Conservation (phyloP, 2,329 filamentous ascomycete genomes). For the Hortaea sp. region DNA sequence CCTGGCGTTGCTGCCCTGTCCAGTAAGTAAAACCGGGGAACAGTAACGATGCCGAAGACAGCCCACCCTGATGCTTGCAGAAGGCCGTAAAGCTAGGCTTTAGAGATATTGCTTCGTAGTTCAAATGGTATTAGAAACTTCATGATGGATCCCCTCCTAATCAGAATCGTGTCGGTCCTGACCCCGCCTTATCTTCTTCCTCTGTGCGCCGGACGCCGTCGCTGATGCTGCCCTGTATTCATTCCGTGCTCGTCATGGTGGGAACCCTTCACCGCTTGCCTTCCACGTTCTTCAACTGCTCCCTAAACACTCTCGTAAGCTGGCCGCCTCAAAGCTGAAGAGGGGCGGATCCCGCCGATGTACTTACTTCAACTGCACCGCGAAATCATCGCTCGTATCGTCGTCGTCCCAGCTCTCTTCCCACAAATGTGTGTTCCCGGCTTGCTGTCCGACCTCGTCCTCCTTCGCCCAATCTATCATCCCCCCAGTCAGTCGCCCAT, state of each 20-base stretch:
- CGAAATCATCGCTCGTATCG: conserved; percentile 94
- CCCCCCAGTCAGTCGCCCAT: no score
- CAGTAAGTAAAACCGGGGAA: conserved; percentile 44
- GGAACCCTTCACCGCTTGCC: neutral
- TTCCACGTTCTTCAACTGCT: conserved; percentile 88
- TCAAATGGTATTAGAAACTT: neutral
- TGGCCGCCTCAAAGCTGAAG: neutral
- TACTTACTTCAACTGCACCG: conserved; percentile 78
- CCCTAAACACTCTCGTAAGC: conserved; percentile 38
- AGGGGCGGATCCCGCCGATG: no score
- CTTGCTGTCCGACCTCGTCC: conserved; percentile 65
- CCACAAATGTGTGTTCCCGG: conserved; percentile 65
- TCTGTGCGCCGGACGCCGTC: conserved; percentile 7
- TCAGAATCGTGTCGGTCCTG: no score
- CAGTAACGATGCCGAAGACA: neutral
- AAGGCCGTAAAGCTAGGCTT: conserved; percentile 1
- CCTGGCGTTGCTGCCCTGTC: conserved; percentile 90
- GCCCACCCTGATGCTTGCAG: neutral
- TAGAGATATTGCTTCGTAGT: neutral
- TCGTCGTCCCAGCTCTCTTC: conserved; percentile 99
- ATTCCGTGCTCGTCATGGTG: neutral
- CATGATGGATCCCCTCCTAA: neutral
- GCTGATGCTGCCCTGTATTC: conserved; percentile 5
- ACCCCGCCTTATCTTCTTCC: no score
- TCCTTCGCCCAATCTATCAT: conserved; percentile 79